Evolutionary conservation across 1,139 yeast species (phyloP).

Genomic region (Saccharomycopsis hybrid): DNA sequence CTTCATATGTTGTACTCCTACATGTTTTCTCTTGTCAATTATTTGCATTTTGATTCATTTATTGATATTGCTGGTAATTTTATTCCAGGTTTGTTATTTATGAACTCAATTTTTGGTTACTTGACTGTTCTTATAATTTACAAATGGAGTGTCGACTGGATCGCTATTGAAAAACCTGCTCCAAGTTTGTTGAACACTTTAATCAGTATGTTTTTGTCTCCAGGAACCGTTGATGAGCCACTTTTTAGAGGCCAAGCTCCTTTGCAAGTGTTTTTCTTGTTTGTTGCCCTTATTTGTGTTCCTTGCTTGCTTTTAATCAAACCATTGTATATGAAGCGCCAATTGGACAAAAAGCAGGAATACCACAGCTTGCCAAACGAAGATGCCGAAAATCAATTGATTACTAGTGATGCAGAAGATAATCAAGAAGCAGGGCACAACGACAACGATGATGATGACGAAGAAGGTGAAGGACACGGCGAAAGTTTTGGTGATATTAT

Average conservation of each 20-base stretch:
- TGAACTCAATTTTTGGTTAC: slow-evolving; percentile 82
- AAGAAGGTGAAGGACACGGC: slow-evolving; percentile 43
- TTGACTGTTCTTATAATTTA: slow-evolving; percentile 63
- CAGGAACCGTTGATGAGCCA: slow-evolving; percentile 64
- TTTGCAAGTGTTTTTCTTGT: slow-evolving; percentile 52
- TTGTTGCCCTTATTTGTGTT: slow-evolving; percentile 63
- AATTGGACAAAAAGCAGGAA: slow-evolving; percentile 38
- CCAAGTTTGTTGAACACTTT: slow-evolving; percentile 79
- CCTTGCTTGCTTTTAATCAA: slow-evolving; percentile 69
- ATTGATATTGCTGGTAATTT: slow-evolving; percentile 74
- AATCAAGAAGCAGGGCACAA: slow-evolving; percentile 26
- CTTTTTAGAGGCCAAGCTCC: slow-evolving; percentile 58
- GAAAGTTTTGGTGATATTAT: slow-evolving; percentile 66
- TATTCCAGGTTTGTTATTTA: slow-evolving; percentile 70
- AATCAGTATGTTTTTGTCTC: slow-evolving; percentile 74
- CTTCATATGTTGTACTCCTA: slow-evolving; percentile 72
- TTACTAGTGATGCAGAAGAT: slow-evolving; percentile 18
- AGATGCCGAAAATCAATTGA: slow-evolving; percentile 22
- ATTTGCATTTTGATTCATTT: slow-evolving; percentile 47
- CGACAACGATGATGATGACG: slow-evolving; percentile 36
- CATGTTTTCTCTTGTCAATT: slow-evolving; percentile 62
- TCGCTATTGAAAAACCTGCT: slow-evolving; percentile 58
- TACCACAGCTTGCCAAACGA: slow-evolving; percentile 25
- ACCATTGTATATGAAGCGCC: slow-evolving; percentile 47
- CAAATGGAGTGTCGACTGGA: slow-evolving; percentile 80